Base-by-base conservation (phyloP, 140 eudicot species). In the Stevia rebaudiana region DNA sequence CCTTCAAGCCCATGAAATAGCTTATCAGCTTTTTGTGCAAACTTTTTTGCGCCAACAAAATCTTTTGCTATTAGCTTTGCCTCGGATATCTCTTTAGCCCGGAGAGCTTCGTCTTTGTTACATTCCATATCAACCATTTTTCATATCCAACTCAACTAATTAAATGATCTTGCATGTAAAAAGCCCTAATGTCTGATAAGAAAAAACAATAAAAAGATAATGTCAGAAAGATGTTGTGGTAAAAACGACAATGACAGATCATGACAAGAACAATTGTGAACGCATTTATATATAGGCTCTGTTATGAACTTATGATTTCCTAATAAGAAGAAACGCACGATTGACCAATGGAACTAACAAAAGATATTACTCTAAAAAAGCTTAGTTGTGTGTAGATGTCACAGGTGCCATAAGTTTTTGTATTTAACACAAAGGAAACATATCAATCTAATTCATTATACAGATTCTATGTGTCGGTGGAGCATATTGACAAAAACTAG, bases 61-160 rank as follows among this genome's bases (percentile, higher is more conserved):
- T 82, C 87, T 44, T 78, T 71, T 68, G 78, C 70, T 47, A 36
- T 9, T 28, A 82, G 68, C 68, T 75, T 78, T 23, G 62, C 73
- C 68, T 78, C 87, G 6, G 77, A 75, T 48, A 78, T 63, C 62
- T 67, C 79, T 75, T 82, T 82, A 25, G 79, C 83, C 55, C 78
- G 79, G 5, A 73, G 49, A 42, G 87, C 87, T 54, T 78, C 87
- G 17, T 67, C 84, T 79, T 67, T 82, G 12, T 78, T 78, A 57
- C 83, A 70, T 48, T 82, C 87, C 87, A 82, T 82, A 43, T 71
- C 65, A 71, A 44, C 67, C 60, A 61, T 51, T 31, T 37, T 59
- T 67, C 61, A 73, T 64, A 72, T 55, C 72, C 65, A 64, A 43
- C 69, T 60, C 49, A 61, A 70, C 69, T 39, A 47, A 13, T 43